A percentile compares a stretch with the other conserved stretches of the same genome.
Evolutionary conservation across 2,329 filamentous ascomycete species (phyloP).

Genomic region (Chaetomiaceae sp.): DNA sequence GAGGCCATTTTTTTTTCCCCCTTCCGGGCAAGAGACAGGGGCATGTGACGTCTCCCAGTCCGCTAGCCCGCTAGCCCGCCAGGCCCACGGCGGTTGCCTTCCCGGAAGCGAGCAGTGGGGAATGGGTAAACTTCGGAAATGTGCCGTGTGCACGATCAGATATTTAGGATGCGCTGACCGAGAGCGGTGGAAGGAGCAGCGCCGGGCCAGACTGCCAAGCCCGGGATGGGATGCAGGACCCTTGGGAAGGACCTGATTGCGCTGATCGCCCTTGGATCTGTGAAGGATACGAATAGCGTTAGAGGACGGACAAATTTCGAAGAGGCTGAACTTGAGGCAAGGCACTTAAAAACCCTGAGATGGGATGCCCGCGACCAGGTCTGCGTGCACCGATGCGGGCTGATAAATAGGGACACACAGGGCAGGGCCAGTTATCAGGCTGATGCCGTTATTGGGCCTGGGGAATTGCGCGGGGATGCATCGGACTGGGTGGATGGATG

Average conservation of each 20-base stretch:
- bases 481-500: too few relatives aligned
- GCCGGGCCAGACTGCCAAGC: neutral
- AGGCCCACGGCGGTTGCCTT: neutral
- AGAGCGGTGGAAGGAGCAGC: conserved; percentile 6
- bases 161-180: conserved; percentile 1
- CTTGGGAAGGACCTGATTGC: conserved; percentile 11
- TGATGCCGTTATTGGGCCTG: neutral
- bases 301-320: neutral
- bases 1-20: neutral
- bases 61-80: too few relatives aligned
- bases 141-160: conserved; percentile 3
- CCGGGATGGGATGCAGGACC: conserved; percentile 12
- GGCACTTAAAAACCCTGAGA: neutral
- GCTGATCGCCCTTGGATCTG: neutral
- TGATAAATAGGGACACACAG: neutral
- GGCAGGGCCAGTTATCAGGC: neutral
- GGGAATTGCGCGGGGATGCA: too few relatives aligned
- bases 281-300: too few relatives aligned
- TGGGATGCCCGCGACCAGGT: too few relatives aligned
- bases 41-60: conserved; percentile 6
- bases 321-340: neutral
- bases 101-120: conserved; percentile 10
- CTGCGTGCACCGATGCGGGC: neutral
- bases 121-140: conserved; percentile 18
- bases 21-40: neutral